Evolutionary conservation across 2,329 filamentous ascomycete genomes (phyloP).

Genomic region (Fusarium nygamai): DNA sequence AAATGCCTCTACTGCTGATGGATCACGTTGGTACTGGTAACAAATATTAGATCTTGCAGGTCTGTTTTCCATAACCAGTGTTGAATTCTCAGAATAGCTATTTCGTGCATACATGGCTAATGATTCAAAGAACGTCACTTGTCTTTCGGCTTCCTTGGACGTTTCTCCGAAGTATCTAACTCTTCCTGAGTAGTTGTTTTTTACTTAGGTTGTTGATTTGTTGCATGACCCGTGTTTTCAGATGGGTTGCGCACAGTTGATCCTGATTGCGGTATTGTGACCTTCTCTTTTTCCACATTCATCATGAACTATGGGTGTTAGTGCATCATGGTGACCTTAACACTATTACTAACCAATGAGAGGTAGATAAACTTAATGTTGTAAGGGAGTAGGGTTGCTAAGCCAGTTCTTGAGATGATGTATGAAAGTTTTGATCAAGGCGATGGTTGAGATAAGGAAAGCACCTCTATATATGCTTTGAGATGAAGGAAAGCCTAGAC

Average conservation of each 20-base stretch:
- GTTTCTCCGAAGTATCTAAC: not conserved
- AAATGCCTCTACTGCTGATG: not conserved
- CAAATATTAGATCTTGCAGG: not conserved
- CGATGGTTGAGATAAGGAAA: not conserved
- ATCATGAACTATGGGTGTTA: not conserved
- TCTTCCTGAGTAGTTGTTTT: not conserved
- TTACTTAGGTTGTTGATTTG: not conserved
- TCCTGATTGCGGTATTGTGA: accelerated
- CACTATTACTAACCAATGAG: not conserved
- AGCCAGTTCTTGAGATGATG: not conserved
- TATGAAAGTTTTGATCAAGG: accelerated
- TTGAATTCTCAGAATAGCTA: not conserved
- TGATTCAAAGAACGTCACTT: not conserved
- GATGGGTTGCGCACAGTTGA: not conserved
- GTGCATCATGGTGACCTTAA: not conserved
- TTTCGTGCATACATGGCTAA: not conserved
- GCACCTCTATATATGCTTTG: not conserved
- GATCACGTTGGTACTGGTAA: not conserved
- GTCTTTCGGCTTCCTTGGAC: not conserved
- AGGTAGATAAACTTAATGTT: not conserved
- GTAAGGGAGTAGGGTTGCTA: not conserved
- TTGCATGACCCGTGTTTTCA: not conserved
- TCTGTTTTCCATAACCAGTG: not conserved
- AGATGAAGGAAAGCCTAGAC: not conserved
- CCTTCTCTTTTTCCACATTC: accelerated